Percentiles rank a stretch among this genome's conserved stretches.
Conservation (phyloP, 164 flowering plant genomes). For the Magnolia sinica region DNA sequence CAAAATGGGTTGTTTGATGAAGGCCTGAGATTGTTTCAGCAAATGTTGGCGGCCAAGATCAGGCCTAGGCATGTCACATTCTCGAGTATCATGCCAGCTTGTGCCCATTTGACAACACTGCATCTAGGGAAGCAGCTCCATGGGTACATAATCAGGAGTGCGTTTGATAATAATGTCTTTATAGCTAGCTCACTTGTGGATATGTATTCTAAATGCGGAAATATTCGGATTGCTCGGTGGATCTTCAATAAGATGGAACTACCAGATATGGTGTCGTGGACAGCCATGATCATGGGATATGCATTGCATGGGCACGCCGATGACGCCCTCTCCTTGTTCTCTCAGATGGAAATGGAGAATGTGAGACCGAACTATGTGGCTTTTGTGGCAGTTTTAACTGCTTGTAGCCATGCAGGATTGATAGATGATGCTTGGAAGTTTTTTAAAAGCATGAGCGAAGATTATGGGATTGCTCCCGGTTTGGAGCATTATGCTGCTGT, state of each 20-base stretch:
- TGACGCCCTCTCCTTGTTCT: constrained; percentile 61
- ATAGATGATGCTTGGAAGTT: constrained; percentile 61
- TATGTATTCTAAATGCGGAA: constrained; percentile 93
- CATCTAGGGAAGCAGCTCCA: constrained; percentile 82
- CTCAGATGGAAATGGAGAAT: constrained; percentile 55
- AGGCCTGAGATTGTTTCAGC: constrained; percentile 62
- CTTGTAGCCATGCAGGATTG: constrained; percentile 87
- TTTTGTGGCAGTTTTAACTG: constrained; percentile 76
- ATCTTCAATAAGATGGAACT: constrained; percentile 57
- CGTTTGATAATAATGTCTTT: constrained; percentile 53
- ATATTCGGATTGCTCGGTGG: constrained; percentile 50
- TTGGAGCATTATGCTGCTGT: constrained; percentile 85
- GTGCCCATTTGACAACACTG: constrained; percentile 76
- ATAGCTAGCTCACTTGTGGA: constrained; percentile 81
- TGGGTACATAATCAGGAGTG: constrained; percentile 51
- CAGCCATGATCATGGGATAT: constrained; percentile 92
- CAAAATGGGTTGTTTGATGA: constrained; percentile 79
- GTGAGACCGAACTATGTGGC: constrained; percentile 59
- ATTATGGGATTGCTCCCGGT: constrained; percentile 61
- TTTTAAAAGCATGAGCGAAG: constrained; percentile 52
- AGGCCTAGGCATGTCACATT: constrained; percentile 58
- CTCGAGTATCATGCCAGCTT: constrained; percentile 87
- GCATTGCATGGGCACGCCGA: constrained; percentile 71
- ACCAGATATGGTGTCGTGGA: constrained; percentile 83
- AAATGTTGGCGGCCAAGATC: constrained; percentile 58